A percentile compares a stretch with the other conserved stretches of the same genome.
These are phyloP conservation scores for Suillus plorans DNA, from an alignment of 768 basidiomycete species.

Conservation along the genomic window DNA sequence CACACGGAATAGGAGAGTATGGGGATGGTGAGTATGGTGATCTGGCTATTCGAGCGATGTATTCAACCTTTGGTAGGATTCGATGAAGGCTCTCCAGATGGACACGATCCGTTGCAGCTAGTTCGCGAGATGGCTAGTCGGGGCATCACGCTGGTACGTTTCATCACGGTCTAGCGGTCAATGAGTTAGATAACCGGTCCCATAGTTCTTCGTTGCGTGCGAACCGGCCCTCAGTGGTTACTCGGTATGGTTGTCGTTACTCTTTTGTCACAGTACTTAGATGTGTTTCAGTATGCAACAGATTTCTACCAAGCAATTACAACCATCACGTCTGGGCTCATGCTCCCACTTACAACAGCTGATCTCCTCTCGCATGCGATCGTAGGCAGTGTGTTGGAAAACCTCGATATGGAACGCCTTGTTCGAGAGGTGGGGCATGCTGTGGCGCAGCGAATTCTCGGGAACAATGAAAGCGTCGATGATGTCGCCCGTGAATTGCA, in stretches of 20 bases:
- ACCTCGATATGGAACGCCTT: constrained; percentile 96
- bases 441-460: constrained; percentile 88
- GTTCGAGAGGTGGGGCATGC: constrained; percentile 93
- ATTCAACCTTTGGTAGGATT: constrained; percentile 55
- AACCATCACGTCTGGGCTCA: constrained; percentile 89
- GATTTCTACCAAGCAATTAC: constrained; percentile 96
- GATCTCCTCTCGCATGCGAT: constrained; percentile 94
- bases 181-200: constrained; percentile 9
- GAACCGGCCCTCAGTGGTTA: constrained; percentile 95
- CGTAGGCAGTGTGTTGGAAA: constrained; percentile 94
- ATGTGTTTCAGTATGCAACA: constrained; percentile 66
- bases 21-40: constrained; percentile 72
- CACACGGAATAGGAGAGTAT: constrained; percentile 96
- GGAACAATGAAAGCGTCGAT: constrained; percentile 93
- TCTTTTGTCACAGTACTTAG: constrained; percentile 17
- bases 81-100: constrained; percentile 92
- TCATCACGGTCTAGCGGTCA: not conserved
- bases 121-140: constrained; percentile 87
- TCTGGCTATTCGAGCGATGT: not conserved
- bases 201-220: constrained; percentile 97
- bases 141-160: constrained; percentile 80
- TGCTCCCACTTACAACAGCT: constrained; percentile 95
- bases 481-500: constrained; percentile 95
- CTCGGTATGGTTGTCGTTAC: constrained; percentile 51
- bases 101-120: constrained; percentile 84